Evolutionary conservation across 2,329 filamentous ascomycete genomes (phyloP), one percentile per base, ranked within the genome.

Genomic region (Beauveria scarabaeidicola): DNA sequence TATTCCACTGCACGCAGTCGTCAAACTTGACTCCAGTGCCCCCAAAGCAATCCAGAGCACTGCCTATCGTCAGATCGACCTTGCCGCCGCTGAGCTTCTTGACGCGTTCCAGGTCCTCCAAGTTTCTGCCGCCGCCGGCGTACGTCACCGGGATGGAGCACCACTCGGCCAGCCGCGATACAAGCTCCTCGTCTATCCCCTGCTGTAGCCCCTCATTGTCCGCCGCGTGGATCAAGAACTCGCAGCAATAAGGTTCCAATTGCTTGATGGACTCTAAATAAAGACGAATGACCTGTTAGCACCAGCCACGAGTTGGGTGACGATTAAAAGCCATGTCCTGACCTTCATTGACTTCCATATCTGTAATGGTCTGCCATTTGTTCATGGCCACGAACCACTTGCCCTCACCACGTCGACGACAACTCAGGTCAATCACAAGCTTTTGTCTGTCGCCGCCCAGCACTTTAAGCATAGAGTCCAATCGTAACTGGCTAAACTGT

Each of bases 301-400:
- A 38, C 10, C 32, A 40, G 15, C 29, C 21, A 23, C 19, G 17
- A 23, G 15, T 11, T 21, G 19, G 6, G 3, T 19, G 15, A 43
- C 8, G n/a, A 21, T 19, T 7, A 8, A 25, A 25, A 15, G 21
- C 48, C 44, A n/a, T 29, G 11, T 21, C 65, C 73, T 63, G 75
- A 92, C 93, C 89, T 80, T 89, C 79, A 64, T 87, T 93, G 64
- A 99, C 85, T 71, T 97, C 91, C 86, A 96, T 96, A 68, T 97
- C 90, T 1, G 94, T 97, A 59, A 97, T 87, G 1, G 91, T 96
- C 79, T 97, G 94, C 94, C 94, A 99, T 73, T 96, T 96, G 74
- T 99, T 90, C 88, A 96, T 99, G 59, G 94, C 93, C n/a, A 99
- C 94, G 68, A 89, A 91, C 94, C 94, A 99, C 43, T 78, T 87